Evolutionary conservation across 768 basidiomycete genomes (phyloP).

Genomic region (Leccinum arenicola): DNA sequence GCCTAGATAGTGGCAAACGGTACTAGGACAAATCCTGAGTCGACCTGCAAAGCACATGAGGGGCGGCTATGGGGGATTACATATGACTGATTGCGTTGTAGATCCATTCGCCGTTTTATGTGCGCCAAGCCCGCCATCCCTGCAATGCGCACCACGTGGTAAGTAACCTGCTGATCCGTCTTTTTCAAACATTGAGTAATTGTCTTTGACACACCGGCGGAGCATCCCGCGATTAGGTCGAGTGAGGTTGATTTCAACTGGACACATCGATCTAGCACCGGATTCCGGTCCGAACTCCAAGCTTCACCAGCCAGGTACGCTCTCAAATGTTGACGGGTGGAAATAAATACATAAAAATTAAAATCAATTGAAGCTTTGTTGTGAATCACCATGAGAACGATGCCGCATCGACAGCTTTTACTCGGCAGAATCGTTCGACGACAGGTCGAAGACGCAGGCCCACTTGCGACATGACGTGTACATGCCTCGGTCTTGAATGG

Average conservation of each 20-base stretch:
- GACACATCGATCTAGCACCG: neutral
- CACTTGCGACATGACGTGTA: neutral
- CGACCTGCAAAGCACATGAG: neutral
- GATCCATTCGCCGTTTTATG: neutral
- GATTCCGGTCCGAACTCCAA: neutral
- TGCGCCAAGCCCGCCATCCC: neutral
- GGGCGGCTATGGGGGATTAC: neutral
- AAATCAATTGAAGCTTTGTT: neutral
- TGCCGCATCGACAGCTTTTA: neutral
- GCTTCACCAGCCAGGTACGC: neutral
- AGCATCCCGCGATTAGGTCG: neutral
- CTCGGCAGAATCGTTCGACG: slow-evolving; percentile 3
- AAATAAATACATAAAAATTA: neutral
- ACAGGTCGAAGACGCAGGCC: neutral
- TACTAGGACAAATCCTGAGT: neutral
- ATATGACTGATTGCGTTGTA: neutral
- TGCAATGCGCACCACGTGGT: neutral
- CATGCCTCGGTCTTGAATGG: slow-evolving; percentile 1
- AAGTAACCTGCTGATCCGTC: neutral
- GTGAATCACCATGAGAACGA: slow-evolving; percentile 9
- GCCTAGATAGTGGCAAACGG: neutral
- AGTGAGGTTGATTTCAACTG: neutral
- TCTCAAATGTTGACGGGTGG: neutral
- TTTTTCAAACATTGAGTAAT: neutral
- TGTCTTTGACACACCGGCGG: neutral